Conservation (phyloP, 352 stramenopile genomes). For the Phytophthora crassamura region DNA sequence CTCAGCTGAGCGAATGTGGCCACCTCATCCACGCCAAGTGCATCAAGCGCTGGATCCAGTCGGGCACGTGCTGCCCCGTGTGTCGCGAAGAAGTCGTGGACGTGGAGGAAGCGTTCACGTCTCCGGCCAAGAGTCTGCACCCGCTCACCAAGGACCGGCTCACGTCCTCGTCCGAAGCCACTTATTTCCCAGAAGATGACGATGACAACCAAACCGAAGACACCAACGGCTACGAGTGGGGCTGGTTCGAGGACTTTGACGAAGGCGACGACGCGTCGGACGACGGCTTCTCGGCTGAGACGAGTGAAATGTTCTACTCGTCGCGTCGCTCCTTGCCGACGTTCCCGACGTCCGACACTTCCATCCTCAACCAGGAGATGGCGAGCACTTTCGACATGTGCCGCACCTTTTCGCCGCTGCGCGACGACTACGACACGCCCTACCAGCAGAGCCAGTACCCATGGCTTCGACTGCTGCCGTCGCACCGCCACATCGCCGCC, state of each 20-base stretch:
- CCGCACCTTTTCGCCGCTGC: conserved; percentile 70
- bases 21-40: conserved; percentile 81
- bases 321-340: conserved; percentile 45
- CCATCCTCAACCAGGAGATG: conserved; percentile 66
- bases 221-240: conserved; percentile 62
- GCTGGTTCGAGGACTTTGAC: conserved; percentile 88
- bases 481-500: conserved; percentile 77
- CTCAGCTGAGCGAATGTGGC: conserved; percentile 64
- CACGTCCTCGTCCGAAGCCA: conserved; percentile 50
- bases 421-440: conserved; percentile 60
- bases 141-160: conserved; percentile 62
- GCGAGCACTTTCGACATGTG: conserved; percentile 78
- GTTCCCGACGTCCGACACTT: conserved; percentile 37
- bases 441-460: conserved; percentile 69
- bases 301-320: conserved; percentile 42
- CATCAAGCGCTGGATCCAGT: conserved; percentile 81
- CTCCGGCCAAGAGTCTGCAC: conserved; percentile 36
- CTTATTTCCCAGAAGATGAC: conserved; percentile 52
- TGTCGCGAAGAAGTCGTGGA: conserved; percentile 67
- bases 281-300: conserved; percentile 13
- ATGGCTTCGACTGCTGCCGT: conserved; percentile 70
- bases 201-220: conserved; percentile 36
- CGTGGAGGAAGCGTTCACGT: conserved; percentile 60
- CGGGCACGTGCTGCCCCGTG: conserved; percentile 67
- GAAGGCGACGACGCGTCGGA: conserved; percentile 48